Base-by-base conservation (phyloP, 345 rosid genomes). In the Cardamine resedifolia region DNA sequence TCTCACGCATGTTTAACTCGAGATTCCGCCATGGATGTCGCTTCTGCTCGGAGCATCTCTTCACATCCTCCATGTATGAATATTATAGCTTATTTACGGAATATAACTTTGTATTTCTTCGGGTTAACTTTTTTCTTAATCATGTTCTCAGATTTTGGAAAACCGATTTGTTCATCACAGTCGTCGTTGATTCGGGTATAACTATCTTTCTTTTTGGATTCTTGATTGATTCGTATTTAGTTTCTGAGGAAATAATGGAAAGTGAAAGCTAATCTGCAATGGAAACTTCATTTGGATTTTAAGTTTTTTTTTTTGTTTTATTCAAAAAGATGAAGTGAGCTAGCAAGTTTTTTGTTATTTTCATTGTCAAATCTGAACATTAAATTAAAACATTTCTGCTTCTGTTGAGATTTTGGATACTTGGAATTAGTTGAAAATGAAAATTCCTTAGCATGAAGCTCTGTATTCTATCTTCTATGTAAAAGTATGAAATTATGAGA, bases 21-120 rank as follows among this genome's bases (percentile, higher is more conserved):
- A 61, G 64, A 69, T 72, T 77, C 76, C 39, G 64, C 72, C 72
- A 88, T 88, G 93, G 90, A 83, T 38, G 69, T 82, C 74, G 79
- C 83, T 79, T 80, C 86, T 50, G 55, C 57, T 44, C 64, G 69
- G 50, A 68, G 65, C 64, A 10, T 67, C 12, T 61, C 79, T 66
- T 56, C 66, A n/a, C 75, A 71, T 56, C 72, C 63, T 71, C 74
- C 71, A 26, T 71, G 86, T 85, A 81, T 67, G 15, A 56, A 26
- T 47, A n/a, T 12, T 38, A 15, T 38, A 0, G 3, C 36, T 20
- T 51, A 30, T 3, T n/a, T 39, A 12, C 0, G 14, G 12, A 3
- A 19, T 24, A 11, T 10, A 23, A 36, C 16, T 66, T 23, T 74
- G 3, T 26, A 1, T 21, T 3, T 31, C 24, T 3, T 11, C 18